Base-by-base conservation (phyloP, 2,329 filamentous ascomycete genomes). In the Penicillium sp. region DNA sequence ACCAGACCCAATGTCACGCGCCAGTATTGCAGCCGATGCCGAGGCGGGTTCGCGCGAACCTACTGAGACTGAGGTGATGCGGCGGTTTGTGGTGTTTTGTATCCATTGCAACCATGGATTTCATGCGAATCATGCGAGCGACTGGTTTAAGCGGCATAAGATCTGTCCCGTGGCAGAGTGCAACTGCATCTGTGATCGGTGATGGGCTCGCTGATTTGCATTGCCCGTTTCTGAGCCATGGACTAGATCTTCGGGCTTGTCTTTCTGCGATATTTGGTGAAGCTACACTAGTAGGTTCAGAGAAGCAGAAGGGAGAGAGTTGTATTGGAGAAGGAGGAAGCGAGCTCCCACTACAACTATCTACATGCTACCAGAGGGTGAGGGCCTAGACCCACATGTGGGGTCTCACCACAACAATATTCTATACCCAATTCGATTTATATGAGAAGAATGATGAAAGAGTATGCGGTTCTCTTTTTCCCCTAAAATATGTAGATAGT, bases 61-160 rank as follows among this genome's bases (percentile, higher is more conserved):
- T 3, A 65, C 60, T 0, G 69, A 72, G 44, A 66, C 69, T 31
- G 81, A 83, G 58, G 54, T 76, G 7, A 79, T 86, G 75, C 77
- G 76, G 16, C 74, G 79, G 50, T 80, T 85, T 62, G 76, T 85
- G 59, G 80, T 81, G 5, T 84, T 86, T 63, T 87, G 85, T 64
- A 81, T 83, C 61, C 79, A 76, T 56, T 87, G 85, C 66, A 82
- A 81, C 60, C 85, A 87, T 73, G 84, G 83, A 1, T 85, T 82
- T 61, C 85, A 87, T 72, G 83, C 81, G 4, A 75, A 84, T 68
- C 84, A 87, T 75, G 84, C 85, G 12, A 72, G 78, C 60, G 78
- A 80, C 57, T 87, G 85, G 85, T 87, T 87, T 53, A 62, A 57
- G 40, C 67, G 63, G 29, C 72, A 75, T 56, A 70, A 66, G 46